Conservation (phyloP, 2,329 filamentous ascomycete species). For the Didymella lethalis region DNA sequence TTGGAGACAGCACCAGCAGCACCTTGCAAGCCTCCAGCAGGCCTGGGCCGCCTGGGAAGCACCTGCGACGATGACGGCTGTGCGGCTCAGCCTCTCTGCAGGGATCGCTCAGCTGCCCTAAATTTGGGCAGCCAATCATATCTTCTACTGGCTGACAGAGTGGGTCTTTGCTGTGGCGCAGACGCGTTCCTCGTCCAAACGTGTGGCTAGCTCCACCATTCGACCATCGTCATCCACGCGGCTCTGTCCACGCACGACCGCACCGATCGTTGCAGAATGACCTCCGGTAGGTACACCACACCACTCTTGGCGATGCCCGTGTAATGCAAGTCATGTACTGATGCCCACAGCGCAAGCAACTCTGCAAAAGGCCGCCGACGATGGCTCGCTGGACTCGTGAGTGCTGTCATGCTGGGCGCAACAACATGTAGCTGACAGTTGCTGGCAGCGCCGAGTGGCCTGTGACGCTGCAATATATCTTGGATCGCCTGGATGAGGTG, state of each 20-base stretch:
- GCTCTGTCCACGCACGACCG: constrained; percentile 1
- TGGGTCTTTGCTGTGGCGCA: background rate
- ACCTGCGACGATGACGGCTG: constrained; percentile 3
- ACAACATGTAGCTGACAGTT: constrained; percentile 16
- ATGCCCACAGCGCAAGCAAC: constrained; percentile 56
- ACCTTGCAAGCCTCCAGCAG: background rate
- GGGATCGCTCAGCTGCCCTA: constrained; percentile 7
- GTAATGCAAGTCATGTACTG: constrained; percentile 24
- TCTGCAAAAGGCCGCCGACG: constrained; percentile 64
- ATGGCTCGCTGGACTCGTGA: constrained; percentile 67
- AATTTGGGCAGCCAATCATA: constrained; percentile 1
- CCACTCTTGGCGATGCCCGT: too few species aligned
- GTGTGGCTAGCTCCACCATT: too few species aligned
- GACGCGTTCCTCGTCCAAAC: background rate
- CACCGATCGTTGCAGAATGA: background rate
- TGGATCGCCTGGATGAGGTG: constrained; percentile 73
- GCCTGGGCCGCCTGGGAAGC: background rate
- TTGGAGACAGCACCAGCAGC: constrained; percentile 3
- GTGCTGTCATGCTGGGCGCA: constrained; percentile 31
- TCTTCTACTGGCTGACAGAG: background rate
- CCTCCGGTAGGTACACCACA: background rate
- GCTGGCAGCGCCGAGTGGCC: constrained; percentile 72
- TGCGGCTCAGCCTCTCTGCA: constrained; percentile 17
- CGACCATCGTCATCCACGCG: constrained; percentile 18
- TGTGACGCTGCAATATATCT: constrained; percentile 68